Conservation (phyloP, 2,329 filamentous ascomycete species). For the Pseudogymnoascus pannorum region DNA sequence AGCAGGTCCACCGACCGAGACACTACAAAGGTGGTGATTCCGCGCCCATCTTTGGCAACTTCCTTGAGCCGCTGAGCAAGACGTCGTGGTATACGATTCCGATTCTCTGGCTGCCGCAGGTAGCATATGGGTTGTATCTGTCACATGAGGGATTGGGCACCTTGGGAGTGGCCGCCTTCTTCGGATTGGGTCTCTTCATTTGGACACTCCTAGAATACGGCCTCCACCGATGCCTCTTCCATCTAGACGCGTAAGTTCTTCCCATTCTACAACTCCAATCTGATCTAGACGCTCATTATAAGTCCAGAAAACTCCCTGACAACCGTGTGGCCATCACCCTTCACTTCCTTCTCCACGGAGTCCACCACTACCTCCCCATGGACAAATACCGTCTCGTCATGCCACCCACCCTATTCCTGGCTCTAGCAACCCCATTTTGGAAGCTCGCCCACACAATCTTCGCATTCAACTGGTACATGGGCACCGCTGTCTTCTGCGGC, state of each 20-base stretch:
- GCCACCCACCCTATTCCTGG: slow-evolving; percentile 82
- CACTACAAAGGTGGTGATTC: slow-evolving; percentile 93
- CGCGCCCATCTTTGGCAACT: slow-evolving; percentile 93
- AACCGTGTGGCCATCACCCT: slow-evolving; percentile 78
- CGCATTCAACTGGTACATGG: slow-evolving; percentile 77
- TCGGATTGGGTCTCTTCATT: slow-evolving; percentile 56
- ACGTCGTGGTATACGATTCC: slow-evolving; percentile 94
- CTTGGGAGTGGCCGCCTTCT: background rate
- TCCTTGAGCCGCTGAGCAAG: slow-evolving; percentile 92
- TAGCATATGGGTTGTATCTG: slow-evolving; percentile 64
- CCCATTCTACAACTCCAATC: background rate
- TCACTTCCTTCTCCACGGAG: slow-evolving; percentile 92
- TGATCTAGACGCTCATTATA: slow-evolving; percentile 25
- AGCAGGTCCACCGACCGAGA: slow-evolving; percentile 90
- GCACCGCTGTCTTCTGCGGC: slow-evolving; percentile 72
- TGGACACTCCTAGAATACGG: slow-evolving; percentile 91
- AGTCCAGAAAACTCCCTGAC: slow-evolving; percentile 71
- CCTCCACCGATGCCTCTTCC: slow-evolving; percentile 86
- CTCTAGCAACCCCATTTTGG: slow-evolving; percentile 85
- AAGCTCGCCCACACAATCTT: slow-evolving; percentile 79
- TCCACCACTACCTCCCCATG: slow-evolving; percentile 99
- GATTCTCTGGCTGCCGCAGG: slow-evolving; percentile 72
- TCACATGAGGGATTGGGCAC: slow-evolving; percentile 47
- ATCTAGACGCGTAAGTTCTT: slow-evolving; percentile 72
- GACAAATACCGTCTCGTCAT: slow-evolving; percentile 95